Percentiles rank a stretch among this genome's conserved stretches.
phyloP scores from a whole-genome alignment of 371 early-diverging fungal species.

The Gilbertella persicaria region DNA sequence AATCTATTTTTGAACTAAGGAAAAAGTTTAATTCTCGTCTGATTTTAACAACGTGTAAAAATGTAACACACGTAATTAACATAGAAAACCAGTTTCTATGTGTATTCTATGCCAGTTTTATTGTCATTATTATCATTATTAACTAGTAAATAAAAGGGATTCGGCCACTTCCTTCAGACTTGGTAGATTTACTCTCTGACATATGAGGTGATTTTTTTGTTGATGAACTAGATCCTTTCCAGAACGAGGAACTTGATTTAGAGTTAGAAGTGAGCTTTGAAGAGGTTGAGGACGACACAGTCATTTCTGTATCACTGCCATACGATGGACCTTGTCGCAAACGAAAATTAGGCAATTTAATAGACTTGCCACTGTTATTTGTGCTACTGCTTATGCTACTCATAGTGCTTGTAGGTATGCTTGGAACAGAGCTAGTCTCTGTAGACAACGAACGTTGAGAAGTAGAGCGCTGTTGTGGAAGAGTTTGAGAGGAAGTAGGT shows the following conservation, averaged over 20 bases:
- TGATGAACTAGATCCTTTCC: neutral
- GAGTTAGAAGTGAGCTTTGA: slow-evolving; percentile 4
- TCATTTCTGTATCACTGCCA: slow-evolving; percentile 3
- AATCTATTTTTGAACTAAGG: slow-evolving; percentile 8
- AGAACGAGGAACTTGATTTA: slow-evolving; percentile 6
- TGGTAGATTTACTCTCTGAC: slow-evolving; percentile 7
- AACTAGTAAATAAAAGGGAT: slow-evolving; percentile 8
- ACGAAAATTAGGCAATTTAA: slow-evolving; percentile 17
- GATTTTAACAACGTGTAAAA: neutral
- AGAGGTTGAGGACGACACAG: neutral
- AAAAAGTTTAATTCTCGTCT: slow-evolving; percentile 10
- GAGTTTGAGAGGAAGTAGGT: neutral
- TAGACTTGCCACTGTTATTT: neutral
- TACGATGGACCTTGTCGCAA: slow-evolving; percentile 11
- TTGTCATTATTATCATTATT: slow-evolving; percentile 19
- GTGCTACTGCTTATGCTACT: neutral
- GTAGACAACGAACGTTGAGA: slow-evolving; percentile 13
- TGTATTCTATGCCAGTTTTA: slow-evolving; percentile 4
- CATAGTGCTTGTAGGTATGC: neutral
- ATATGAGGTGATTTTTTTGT: neutral
- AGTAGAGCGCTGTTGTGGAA: slow-evolving; percentile 7
- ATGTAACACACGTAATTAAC: neutral
- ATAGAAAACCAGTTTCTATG: slow-evolving; percentile 10
- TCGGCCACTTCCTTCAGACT: slow-evolving; percentile 8
- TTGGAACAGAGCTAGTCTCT: slow-evolving; percentile 2